These are phyloP conservation scores for Rhizopus arrhizus DNA, from an alignment of 371 early-diverging fungal species.

Conservation along the genomic window DNA sequence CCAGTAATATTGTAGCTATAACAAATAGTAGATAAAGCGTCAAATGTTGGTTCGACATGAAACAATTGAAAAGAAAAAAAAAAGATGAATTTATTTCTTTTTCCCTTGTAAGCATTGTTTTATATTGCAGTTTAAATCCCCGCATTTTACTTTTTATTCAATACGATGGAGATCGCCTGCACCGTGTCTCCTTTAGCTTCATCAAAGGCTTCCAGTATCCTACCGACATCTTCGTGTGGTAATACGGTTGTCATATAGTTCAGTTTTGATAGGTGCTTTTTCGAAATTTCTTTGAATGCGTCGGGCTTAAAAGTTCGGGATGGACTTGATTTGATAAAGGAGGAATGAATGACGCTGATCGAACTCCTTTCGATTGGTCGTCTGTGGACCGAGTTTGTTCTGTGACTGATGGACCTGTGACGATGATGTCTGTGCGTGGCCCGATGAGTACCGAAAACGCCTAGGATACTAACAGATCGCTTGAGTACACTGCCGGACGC, in stretches of 20 bases:
- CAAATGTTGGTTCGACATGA: conserved; percentile 21
- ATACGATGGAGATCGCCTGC: conserved; percentile 22
- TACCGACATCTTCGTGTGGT: conserved; percentile 26
- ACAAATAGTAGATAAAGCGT: conserved; percentile 46
- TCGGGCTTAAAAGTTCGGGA: conserved; percentile 6
- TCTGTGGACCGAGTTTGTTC: conserved; percentile 1
- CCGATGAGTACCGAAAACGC: too few relatives aligned
- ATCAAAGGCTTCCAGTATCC: conserved; percentile 17
- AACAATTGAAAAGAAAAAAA: not conserved
- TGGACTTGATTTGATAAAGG: conserved; percentile 7
- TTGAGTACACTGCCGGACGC: too few relatives aligned
- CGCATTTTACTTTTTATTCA: conserved; percentile 1
- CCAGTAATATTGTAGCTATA: conserved; percentile 42
- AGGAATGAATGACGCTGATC: not conserved
- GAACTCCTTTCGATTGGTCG: not conserved
- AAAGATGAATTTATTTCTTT: not conserved
- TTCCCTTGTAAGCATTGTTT: not conserved
- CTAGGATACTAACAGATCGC: too few relatives aligned
- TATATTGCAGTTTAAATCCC: not conserved
- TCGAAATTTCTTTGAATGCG: not conserved
- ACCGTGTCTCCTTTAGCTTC: conserved; percentile 33
- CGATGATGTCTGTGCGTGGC: conserved; percentile 13
- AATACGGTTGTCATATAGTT: conserved; percentile 23
- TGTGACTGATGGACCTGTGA: not conserved
- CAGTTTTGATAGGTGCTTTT: conserved; percentile 4